Conservation (phyloP, 768 basidiomycete species). For the Mycena alexandri region DNA sequence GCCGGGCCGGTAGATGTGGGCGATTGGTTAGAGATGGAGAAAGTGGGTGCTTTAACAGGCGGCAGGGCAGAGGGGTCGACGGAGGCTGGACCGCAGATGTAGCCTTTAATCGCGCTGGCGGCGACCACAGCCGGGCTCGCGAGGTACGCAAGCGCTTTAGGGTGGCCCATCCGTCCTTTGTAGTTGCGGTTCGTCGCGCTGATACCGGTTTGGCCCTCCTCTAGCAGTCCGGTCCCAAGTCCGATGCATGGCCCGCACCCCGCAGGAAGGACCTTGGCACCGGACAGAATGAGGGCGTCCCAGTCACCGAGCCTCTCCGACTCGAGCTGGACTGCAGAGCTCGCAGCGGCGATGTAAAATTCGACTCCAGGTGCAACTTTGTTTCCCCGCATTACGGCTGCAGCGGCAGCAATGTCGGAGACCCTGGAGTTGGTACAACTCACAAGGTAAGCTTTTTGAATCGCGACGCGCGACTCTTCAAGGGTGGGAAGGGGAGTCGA, state of each 20-base stretch:
- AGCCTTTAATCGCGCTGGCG: conserved; percentile 92
- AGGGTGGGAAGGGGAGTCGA: conserved; percentile 94
- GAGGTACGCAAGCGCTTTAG: conserved; percentile 94
- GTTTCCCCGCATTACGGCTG: conserved; percentile 86
- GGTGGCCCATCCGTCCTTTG: conserved; percentile 98
- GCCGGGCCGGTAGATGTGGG: conserved; percentile 46
- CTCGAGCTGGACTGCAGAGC: conserved; percentile 91
- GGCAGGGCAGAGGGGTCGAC: conserved; percentile 68
- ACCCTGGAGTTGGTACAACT: conserved; percentile 98
- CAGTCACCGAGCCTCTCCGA: conserved; percentile 90
- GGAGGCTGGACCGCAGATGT: conserved; percentile 86
- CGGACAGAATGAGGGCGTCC: conserved; percentile 86
- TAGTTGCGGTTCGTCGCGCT: conserved; percentile 99
- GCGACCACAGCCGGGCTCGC: conserved; percentile 98
- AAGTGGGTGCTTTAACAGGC: conserved; percentile 64
- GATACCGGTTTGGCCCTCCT: conserved; percentile 96
- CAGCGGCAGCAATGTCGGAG: conserved; percentile 94
- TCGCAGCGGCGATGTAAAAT: conserved; percentile 97
- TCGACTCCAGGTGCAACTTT: conserved; percentile 91
- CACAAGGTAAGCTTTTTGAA: conserved; percentile 98
- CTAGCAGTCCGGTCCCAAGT: conserved; percentile 89
- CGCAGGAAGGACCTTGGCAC: conserved; percentile 92
- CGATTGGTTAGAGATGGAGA: conserved; percentile 60
- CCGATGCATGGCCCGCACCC: conserved; percentile 99
- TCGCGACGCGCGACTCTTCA: conserved; percentile 77